phyloP scores from a whole-genome alignment of 1,284 basidiomycete genomes.

The Peniophora sp. region DNA sequence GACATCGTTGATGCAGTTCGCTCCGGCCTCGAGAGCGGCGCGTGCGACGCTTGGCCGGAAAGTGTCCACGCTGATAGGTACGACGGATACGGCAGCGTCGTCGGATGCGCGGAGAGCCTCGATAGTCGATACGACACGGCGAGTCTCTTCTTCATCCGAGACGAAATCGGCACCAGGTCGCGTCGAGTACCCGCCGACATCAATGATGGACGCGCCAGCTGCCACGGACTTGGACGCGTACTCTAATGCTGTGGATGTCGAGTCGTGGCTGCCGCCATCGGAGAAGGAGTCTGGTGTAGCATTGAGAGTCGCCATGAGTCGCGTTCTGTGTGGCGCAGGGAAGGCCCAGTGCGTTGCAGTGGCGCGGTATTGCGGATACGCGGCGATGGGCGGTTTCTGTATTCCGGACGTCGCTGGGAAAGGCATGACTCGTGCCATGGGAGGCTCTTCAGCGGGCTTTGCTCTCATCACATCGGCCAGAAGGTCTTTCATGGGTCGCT shows the following conservation, averaged over 20 bases:
- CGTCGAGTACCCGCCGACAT: constrained; percentile 93
- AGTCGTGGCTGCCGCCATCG: constrained; percentile 66
- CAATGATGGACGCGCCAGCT: constrained; percentile 72
- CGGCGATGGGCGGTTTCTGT: constrained; percentile 28
- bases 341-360: constrained; percentile 53
- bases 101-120: constrained; percentile 27
- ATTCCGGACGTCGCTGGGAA: constrained; percentile 32
- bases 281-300: constrained; percentile 97
- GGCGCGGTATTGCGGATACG: constrained; percentile 24
- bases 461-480: constrained; percentile 31
- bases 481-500: constrained; percentile 39
- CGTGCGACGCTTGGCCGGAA: constrained; percentile 82
- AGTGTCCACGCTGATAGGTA: constrained; percentile 85
- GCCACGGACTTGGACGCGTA: constrained; percentile 41
- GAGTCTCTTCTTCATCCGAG: constrained; percentile 64
- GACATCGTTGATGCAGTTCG: constrained; percentile 94
- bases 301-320: constrained; percentile 93
- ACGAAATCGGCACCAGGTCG: constrained; percentile 73
- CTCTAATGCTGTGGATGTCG: constrained; percentile 37
- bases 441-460: constrained; percentile 23
- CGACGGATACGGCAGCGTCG: constrained; percentile 13
- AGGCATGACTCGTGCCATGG: constrained; percentile 61
- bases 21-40: constrained; percentile 75
- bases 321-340: constrained; percentile 40
- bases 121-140: constrained; percentile 70